phyloP scores from a whole-genome alignment of 2,329 filamentous ascomycete species.

The Ophiosphaerella herpotricha region DNA sequence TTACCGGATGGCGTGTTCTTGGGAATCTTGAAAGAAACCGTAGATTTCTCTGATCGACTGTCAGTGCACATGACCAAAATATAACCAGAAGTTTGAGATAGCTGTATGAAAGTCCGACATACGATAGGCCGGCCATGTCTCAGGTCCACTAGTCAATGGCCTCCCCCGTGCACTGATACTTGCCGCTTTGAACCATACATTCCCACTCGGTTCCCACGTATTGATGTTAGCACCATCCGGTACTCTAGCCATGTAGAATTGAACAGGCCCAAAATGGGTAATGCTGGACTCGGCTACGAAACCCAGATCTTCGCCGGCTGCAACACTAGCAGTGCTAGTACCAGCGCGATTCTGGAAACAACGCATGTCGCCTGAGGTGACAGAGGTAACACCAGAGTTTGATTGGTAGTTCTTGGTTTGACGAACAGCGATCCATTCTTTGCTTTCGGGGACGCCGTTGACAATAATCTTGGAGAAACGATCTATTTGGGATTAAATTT shows the following conservation, averaged over 20 bases:
- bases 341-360: constrained; percentile 55
- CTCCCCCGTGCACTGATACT: constrained; percentile 27
- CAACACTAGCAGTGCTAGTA: constrained; percentile 49
- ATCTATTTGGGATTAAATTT: constrained; percentile 10
- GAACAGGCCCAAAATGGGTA: constrained; percentile 59
- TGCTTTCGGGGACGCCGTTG: constrained; percentile 36
- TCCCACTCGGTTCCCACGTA: constrained; percentile 33
- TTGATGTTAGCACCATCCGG: constrained; percentile 30
- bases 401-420: constrained; percentile 57
- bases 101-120: background rate
- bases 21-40: constrained; percentile 45
- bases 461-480: constrained; percentile 34
- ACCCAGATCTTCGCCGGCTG: constrained; percentile 52
- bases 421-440: constrained; percentile 53
- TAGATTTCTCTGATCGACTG: constrained; percentile 18
- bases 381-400: constrained; percentile 57
- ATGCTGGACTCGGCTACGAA: constrained; percentile 52
- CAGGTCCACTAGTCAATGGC: constrained; percentile 28
- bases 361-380: constrained; percentile 55
- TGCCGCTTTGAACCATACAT: constrained; percentile 41
- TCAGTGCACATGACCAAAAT: background rate
- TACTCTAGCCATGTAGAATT: constrained; percentile 61
- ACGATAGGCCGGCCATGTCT: constrained; percentile 38
- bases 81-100: background rate
- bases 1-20: constrained; percentile 47